Evolutionary conservation across 352 stramenopile species (phyloP).

Genomic region (Phytophthora aleatoria): DNA sequence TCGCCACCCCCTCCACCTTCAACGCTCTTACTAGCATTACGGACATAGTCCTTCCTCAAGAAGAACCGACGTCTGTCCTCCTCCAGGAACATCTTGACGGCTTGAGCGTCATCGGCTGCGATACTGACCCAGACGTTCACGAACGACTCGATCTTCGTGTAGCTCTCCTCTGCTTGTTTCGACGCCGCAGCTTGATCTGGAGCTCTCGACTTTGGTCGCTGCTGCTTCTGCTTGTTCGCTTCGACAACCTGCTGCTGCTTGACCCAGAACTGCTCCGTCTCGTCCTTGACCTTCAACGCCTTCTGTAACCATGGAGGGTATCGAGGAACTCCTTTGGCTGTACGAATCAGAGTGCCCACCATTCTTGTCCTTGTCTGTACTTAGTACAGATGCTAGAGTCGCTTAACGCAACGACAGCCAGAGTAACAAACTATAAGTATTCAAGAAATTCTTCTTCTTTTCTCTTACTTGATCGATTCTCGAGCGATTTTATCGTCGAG

Average conservation of each 20-base stretch:
- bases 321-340: conserved; percentile 31
- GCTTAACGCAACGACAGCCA: neutral
- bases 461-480: conserved; percentile 41
- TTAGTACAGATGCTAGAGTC: neutral
- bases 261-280: conserved; percentile 44
- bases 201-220: conserved; percentile 17
- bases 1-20: conserved; percentile 19
- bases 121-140: conserved; percentile 52
- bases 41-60: conserved; percentile 31
- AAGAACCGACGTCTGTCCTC: conserved; percentile 38
- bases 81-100: conserved; percentile 41
- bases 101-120: conserved; percentile 34
- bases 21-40: neutral
- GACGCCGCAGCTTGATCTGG: conserved; percentile 5
- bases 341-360: conserved; percentile 7
- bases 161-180: conserved; percentile 4
- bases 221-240: conserved; percentile 23
- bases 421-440: too few species aligned
- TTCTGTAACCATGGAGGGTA: conserved; percentile 75
- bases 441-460: neutral
- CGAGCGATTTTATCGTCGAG: conserved; percentile 77
- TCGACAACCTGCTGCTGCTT: conserved; percentile 21
- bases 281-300: conserved; percentile 46
- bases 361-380: conserved; percentile 5
- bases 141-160: conserved; percentile 8